Evolutionary conservation across 1,284 basidiomycete genomes (phyloP), one percentile per base, ranked within the genome.

Genomic region (Ceratobasidium sp.): DNA sequence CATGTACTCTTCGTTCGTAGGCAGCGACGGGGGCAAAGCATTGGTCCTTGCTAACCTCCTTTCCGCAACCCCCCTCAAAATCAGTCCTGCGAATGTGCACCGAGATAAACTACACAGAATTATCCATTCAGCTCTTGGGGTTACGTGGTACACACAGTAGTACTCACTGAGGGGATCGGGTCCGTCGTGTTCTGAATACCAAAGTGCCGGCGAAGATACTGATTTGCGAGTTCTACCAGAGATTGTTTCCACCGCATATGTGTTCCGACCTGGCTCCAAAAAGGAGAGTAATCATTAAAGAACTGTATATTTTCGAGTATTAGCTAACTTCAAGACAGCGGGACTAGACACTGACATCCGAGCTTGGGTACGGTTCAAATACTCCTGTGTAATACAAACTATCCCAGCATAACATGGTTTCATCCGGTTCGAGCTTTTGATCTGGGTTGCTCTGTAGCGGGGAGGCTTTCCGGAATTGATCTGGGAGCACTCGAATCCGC

Each of bases 81-180:
- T 89, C 88, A 2, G 81, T 83, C 62, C 83, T 85, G 13, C 88
- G 84, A 21, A 84, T 78, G 74, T 89, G 87, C 52, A 89, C 80
- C 7, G 82, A 80, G 72, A 89, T 86, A 75, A 83, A 88, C 83
- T 87, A 54, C 39, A 64, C 56, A 9, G 68, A 72, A 16, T 72
- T 47, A 2, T 7, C 1, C 29, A 27, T 50, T 47, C 41, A 42
- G 23, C 11, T 36, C 41, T 14, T 27, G 36, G 2, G 14, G 21
- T 7, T 21, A 27, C 7, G 23, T 3, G 21, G 14, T 27, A 14
- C 11, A 6, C 21, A 50, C 33, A 13, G 25, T 4, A 19, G 33
- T 36, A 11, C 46, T 19, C 41, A 52, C 59, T 47, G 47, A 46
- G 23, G 59, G 59, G 33, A 62, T 39, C 4, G 47, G 47, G 19